Evolutionary conservation across 2,329 filamentous ascomycete genomes (phyloP).

Genomic region (Keithomyces neogunnii): DNA sequence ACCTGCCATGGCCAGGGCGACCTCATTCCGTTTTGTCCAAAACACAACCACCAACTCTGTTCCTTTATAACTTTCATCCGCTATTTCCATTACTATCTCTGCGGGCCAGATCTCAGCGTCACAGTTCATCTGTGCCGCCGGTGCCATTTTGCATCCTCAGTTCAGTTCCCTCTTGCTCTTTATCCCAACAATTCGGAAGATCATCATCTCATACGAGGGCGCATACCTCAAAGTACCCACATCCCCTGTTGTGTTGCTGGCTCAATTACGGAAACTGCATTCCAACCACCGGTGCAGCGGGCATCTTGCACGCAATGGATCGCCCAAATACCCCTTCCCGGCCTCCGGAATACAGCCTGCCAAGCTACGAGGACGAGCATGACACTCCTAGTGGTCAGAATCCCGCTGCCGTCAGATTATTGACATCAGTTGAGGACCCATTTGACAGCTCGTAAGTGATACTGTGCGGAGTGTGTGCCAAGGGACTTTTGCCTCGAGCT

Average conservation of each 20-base stretch:
- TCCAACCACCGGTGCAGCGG: constrained; percentile 13
- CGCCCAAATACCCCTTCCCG: constrained; percentile 40
- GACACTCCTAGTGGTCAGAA: constrained; percentile 38
- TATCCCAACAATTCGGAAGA: neutral
- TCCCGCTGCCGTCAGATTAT: constrained; percentile 47
- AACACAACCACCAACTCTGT: neutral
- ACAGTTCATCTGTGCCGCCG: neutral
- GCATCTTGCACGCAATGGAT: constrained; percentile 31
- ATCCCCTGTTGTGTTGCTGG: neutral
- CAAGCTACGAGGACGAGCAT: constrained; percentile 48
- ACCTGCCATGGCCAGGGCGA: neutral
- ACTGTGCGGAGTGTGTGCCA: neutral
- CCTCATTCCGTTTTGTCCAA: neutral
- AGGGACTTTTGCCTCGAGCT: no score
- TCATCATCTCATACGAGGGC: neutral
- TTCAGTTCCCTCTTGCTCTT: no score
- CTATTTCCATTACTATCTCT: neutral
- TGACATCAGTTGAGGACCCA: constrained; percentile 56
- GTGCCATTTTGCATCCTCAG: no score
- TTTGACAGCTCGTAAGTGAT: constrained; percentile 47
- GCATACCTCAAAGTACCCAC: constrained; percentile 1
- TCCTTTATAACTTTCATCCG: neutral
- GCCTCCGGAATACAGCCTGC: constrained; percentile 50
- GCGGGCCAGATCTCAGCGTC: neutral
- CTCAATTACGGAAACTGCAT: constrained; percentile 12